Base-by-base conservation (phyloP, 495 filamentous ascomycete species). In the Pseudoneurospora amorphoporcata region DNA sequence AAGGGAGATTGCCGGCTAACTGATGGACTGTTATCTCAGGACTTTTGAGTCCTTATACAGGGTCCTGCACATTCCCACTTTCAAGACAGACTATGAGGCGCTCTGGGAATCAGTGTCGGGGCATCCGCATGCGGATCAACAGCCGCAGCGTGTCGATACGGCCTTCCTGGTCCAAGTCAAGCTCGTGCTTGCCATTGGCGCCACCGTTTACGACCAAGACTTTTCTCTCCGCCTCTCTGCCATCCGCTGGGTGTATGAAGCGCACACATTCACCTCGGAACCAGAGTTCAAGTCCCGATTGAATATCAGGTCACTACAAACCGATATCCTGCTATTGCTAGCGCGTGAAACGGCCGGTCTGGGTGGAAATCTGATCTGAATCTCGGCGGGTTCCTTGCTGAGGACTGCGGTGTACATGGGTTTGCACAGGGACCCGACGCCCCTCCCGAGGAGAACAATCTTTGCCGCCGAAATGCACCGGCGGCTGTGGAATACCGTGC, bases 401-500 rank as follows among this genome's bases (percentile, higher is more conserved):
- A 72, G 77, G 0, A 74, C 74, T 5, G 77, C 77, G 6, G 73
- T 79, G 72, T 75, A 75, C 68, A 76, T 79, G 75, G 77, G 77
- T 39, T 38, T 79, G 29, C 77, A 79, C 42, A 47, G 76, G 1
- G 76, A 79, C 17, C 71, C 76, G 1, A 53, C 77, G 0, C 72
- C 73, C 8, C 75, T 76, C 0, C 74, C 76, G 8, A 76, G 29
- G 47, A 76, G 72, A 37, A 74, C 71, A 2, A 39, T 78, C 17
- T 84, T 87, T 68, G 83, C 81, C 39, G 82, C 85, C 45, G 89
- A 91, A 75, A 87, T 90, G 82, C 85, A 87, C n/a, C 81, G 87
- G 40, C 83, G 88, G 32, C 78, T 91, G 16, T 91, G 89, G 89
- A 86, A 84, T n/a, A 89, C 88, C 1, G 87, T 89, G 29, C 73